These are phyloP conservation scores for Colletotrichum costaricense DNA, from an alignment of 2,329 filamentous ascomycete species.

Conservation along the genomic window DNA sequence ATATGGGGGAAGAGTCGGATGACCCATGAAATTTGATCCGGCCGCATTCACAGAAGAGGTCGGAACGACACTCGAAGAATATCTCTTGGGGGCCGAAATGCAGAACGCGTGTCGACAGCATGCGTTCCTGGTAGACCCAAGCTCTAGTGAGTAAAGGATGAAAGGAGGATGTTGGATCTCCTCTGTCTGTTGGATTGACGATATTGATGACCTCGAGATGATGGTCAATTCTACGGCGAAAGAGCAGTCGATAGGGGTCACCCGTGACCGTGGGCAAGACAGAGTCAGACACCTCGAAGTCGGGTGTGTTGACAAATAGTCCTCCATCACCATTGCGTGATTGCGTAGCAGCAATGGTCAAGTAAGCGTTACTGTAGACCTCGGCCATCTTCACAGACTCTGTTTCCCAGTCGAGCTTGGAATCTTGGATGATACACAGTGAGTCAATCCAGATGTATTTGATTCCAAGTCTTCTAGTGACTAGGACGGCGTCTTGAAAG, in stretches of 20 bases:
- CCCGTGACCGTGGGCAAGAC: background rate
- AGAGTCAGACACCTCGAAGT: too few species aligned
- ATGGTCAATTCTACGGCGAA: too few species aligned
- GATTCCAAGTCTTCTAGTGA: conserved; percentile 29
- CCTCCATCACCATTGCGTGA: background rate
- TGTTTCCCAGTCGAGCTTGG: conserved; percentile 30
- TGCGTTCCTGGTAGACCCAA: conserved; percentile 45
- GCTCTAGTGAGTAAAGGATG: conserved; percentile 34
- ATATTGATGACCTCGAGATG: too few species aligned
- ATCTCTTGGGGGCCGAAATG: conserved; percentile 37
- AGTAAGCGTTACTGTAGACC: conserved; percentile 15
- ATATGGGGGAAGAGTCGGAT: background rate
- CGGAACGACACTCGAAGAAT: conserved; percentile 15
- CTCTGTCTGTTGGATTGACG: too few species aligned
- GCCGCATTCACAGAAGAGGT: conserved; percentile 6
- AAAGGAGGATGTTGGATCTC: background rate
- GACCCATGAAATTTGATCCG: conserved; percentile 3
- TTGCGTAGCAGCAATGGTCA: conserved; percentile 18
- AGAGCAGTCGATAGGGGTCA: background rate
- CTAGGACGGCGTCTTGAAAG: conserved; percentile 26
- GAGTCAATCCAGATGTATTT: conserved; percentile 38
- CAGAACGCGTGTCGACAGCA: conserved; percentile 41
- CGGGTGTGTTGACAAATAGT: background rate
- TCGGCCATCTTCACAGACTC: conserved; percentile 28
- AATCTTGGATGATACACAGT: conserved; percentile 37